Evolutionary conservation across 768 basidiomycete species (phyloP).

Genomic region (Lanmaoa pseudosensibilis): DNA sequence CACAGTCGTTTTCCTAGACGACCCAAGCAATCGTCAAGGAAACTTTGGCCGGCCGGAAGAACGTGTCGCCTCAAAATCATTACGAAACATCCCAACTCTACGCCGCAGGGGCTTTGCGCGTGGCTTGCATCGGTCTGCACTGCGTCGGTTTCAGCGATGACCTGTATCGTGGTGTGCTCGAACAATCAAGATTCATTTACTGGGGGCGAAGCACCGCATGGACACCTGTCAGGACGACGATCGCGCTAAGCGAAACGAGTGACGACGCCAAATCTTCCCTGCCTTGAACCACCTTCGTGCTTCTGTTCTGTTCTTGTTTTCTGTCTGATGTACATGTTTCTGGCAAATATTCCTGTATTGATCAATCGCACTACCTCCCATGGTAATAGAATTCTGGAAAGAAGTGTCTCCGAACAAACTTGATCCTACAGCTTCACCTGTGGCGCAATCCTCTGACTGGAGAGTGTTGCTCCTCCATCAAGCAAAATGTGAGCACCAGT

Average conservation of each 20-base stretch:
- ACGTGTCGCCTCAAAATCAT: constrained; percentile 72
- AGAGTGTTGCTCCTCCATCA: constrained; percentile 58
- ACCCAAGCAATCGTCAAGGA: constrained; percentile 68
- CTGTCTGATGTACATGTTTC: not conserved
- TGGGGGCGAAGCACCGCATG: constrained; percentile 26
- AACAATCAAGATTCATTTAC: constrained; percentile 47
- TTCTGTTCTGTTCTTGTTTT: not conserved
- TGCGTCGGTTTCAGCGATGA: constrained; percentile 74
- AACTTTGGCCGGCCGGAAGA: constrained; percentile 68
- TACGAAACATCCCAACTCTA: constrained; percentile 78
- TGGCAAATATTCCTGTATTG: constrained; percentile 2
- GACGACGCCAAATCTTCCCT: constrained; percentile 9
- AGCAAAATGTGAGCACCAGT: constrained; percentile 72
- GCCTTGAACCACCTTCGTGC: constrained; percentile 3
- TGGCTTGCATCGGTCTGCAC: constrained; percentile 72
- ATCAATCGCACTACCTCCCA: not conserved
- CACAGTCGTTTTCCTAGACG: constrained; percentile 43
- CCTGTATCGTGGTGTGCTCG: constrained; percentile 64
- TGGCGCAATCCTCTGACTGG: constrained; percentile 24
- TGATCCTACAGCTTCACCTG: constrained; percentile 23
- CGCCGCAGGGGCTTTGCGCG: constrained; percentile 66
- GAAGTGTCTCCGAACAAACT: not conserved
- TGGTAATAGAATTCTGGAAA: not conserved
- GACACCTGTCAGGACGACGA: constrained; percentile 9
- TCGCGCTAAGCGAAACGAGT: constrained; percentile 11